Evolutionary conservation across 2,329 filamentous ascomycete species (phyloP).

Genomic region (Stagonosporopsis cucurbitacearum): DNA sequence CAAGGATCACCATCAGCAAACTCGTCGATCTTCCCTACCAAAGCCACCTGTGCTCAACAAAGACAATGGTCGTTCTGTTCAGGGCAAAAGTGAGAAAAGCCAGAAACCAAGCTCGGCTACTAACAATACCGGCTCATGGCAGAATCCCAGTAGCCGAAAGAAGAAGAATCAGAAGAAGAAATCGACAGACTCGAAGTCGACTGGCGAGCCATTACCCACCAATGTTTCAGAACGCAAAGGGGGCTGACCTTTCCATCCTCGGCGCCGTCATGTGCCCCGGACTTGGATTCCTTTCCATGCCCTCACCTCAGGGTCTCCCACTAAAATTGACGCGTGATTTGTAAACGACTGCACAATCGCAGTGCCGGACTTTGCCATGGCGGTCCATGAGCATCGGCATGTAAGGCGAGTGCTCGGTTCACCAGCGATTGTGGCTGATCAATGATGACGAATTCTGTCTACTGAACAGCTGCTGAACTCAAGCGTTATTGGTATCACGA

Average conservation of each 20-base stretch:
- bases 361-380: background rate
- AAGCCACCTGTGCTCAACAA: conserved; percentile 23
- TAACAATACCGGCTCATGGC: conserved; percentile 26
- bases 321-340: background rate
- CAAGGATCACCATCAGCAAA: conserved; percentile 38
- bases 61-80: conserved; percentile 36
- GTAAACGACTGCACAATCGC: too few relatives aligned
- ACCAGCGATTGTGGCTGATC: background rate
- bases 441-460: background rate
- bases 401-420: background rate
- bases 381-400: background rate
- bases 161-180: conserved; percentile 39
- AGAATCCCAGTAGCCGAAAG: conserved; percentile 31
- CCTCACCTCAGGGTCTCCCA: background rate
- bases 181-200: conserved; percentile 37
- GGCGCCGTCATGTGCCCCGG: background rate
- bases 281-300: background rate
- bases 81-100: conserved; percentile 39
- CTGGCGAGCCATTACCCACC: conserved; percentile 52
- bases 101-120: conserved; percentile 27
- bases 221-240: conserved; percentile 57
- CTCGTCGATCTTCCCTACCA: conserved; percentile 38
- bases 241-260: conserved; percentile 35
- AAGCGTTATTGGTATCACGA: background rate
- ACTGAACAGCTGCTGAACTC: background rate